Evolutionary conservation across 192 early-diverging fungal genomes (phyloP), one percentile per base, ranked within the genome.

Genomic region (Entomortierella beljakovae): DNA sequence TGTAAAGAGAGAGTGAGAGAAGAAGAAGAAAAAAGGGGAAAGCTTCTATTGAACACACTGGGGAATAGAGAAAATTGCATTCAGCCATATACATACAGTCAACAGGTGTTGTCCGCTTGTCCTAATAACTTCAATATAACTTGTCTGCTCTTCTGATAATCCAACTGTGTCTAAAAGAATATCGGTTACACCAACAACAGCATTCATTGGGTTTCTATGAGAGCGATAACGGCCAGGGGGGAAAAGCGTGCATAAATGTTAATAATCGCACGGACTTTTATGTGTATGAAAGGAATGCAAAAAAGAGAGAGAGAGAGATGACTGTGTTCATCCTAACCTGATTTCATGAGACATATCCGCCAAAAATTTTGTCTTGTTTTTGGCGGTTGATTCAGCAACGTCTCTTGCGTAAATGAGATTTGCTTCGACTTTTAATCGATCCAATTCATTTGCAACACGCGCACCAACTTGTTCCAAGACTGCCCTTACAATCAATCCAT

Each of bases 271-370:
- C n/a, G n/a, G n/a, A n/a, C n/a, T n/a, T n/a, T n/a, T n/a, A n/a
- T n/a, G n/a, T 55, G 56, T 43, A 48, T 29, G 23, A 35, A 57
- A n/a, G n/a, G n/a, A n/a, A n/a, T n/a, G n/a, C n/a, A n/a, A n/a
- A n/a, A n/a, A n/a, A n/a, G n/a, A n/a, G n/a, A n/a, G n/a, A n/a
- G n/a, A n/a, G n/a, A n/a, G n/a, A n/a, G n/a, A n/a, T n/a, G n/a
- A n/a, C n/a, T n/a, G n/a, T n/a, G n/a, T n/a, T n/a, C n/a, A n/a
- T n/a, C n/a, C 43, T 80, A 59, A 80, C 85, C 85, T 73, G 38
- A 87, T 87, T 61, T 87, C 86, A 65, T 87, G 86, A 13, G 82
- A 83, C 86, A 87, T 87, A 40, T 87, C 83, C 8, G 86, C 86
- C 68, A 87, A 66, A 61, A 87, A 87, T 31, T 85, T 85, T 28